These are phyloP conservation scores for Candida wancherniae DNA, from an alignment of 805 yeast genomes.

Conservation along the genomic window DNA sequence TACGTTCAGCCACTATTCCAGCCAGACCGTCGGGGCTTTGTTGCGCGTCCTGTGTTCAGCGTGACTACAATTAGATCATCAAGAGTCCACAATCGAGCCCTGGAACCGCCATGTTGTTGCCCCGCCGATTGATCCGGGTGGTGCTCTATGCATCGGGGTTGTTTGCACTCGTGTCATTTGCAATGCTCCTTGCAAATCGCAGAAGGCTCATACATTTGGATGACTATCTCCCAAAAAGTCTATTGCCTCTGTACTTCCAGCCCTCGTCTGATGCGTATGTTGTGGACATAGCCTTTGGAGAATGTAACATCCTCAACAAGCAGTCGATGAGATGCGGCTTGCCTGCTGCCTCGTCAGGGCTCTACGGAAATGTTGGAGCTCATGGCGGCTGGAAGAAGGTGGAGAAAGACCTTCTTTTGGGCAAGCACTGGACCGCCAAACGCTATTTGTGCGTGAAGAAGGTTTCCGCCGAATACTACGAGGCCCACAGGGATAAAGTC, in stretches of 20 bases:
- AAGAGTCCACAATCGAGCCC: no score
- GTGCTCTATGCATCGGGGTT: conserved; percentile 19
- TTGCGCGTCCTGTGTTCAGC: no score
- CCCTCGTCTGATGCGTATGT: conserved; percentile 36
- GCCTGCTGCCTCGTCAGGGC: conserved; percentile 10
- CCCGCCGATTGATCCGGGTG: conserved; percentile 30
- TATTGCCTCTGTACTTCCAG: conserved; percentile 38
- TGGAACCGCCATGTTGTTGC: conserved; percentile 26
- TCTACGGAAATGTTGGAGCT: conserved; percentile 13
- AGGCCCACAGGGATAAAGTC: conserved; percentile 22
- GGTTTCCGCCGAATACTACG: conserved; percentile 20
- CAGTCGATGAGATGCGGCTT: conserved; percentile 11
- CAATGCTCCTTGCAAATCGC: conserved; percentile 37
- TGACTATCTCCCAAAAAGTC: conserved; percentile 8
- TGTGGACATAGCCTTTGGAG: conserved; percentile 38
- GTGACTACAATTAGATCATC: no score
- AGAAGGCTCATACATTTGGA: conserved; percentile 30
- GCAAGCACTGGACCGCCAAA: conserved; percentile 38
- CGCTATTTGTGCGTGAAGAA: conserved; percentile 35
- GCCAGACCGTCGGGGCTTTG: no score
- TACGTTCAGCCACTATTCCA: no score
- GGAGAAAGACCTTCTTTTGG: conserved; percentile 45
- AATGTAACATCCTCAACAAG: conserved; percentile 22
- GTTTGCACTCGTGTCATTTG: conserved; percentile 15
- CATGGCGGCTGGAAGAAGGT: conserved; percentile 37